Percentiles rank a stretch among this genome's conserved stretches.
Conservation (phyloP, 2,329 filamentous ascomycete genomes). For the Fusarium brachygibbosum region DNA sequence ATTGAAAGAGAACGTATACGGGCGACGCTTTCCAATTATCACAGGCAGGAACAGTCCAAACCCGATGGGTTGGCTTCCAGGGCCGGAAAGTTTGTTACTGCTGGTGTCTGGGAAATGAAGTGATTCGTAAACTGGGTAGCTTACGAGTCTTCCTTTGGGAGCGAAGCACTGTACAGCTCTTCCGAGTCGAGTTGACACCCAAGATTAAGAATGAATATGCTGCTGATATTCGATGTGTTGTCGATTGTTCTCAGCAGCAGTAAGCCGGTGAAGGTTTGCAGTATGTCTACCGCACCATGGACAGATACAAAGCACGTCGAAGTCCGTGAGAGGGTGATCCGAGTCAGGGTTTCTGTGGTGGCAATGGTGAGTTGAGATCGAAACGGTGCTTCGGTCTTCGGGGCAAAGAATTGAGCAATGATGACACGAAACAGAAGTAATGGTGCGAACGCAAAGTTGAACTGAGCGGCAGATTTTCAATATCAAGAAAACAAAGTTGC, state of each 20-base stretch:
- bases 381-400: slow-evolving; percentile 12
- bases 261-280: not conserved
- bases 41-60: slow-evolving; percentile 19
- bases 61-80: slow-evolving; percentile 6
- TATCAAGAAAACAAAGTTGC: slow-evolving; percentile 43
- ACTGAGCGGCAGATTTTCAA: slow-evolving; percentile 28
- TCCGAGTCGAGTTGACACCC: slow-evolving; percentile 7
- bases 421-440: slow-evolving; percentile 10
- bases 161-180: slow-evolving; percentile 2
- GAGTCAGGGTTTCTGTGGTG: slow-evolving; percentile 19
- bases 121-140: not conserved
- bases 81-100: slow-evolving; percentile 9
- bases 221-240: slow-evolving; percentile 7
- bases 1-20: slow-evolving; percentile 7
- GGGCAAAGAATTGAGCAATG: slow-evolving; percentile 12
- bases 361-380: slow-evolving; percentile 15
- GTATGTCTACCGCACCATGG: slow-evolving; percentile 13
- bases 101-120: slow-evolving; percentile 3
- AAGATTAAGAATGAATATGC: not conserved
- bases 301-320: slow-evolving; percentile 15
- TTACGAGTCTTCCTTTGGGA: slow-evolving; percentile 11
- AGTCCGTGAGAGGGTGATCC: slow-evolving; percentile 22
- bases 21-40: not conserved
- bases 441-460: slow-evolving; percentile 18
- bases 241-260: slow-evolving; percentile 5